phyloP scores from a whole-genome alignment of 2,329 filamentous ascomycete genomes.

The Pleurostoma richardsiae region DNA sequence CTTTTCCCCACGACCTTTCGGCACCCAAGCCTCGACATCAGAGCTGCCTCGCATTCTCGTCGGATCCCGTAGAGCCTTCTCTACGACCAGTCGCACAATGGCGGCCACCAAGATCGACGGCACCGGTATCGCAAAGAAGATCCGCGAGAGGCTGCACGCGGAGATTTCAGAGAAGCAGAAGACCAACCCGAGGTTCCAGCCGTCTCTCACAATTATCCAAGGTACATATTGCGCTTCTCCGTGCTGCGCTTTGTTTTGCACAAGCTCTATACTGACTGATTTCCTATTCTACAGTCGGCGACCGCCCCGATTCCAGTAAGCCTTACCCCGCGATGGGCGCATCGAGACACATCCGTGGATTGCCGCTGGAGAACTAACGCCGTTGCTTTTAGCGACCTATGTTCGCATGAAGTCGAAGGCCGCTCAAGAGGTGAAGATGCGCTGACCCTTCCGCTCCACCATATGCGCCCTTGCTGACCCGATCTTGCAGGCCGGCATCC shows the following conservation, averaged over 20 bases:
- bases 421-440: conserved; percentile 68
- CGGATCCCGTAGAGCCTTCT: conserved; percentile 24
- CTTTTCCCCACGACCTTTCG: too few species aligned
- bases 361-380: conserved; percentile 21
- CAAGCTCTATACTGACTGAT: conserved; percentile 7
- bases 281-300: conserved; percentile 60
- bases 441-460: background rate
- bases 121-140: conserved; percentile 87
- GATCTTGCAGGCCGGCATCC: conserved; percentile 69
- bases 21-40: too few species aligned
- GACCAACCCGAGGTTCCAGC: conserved; percentile 81
- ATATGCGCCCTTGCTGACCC: conserved; percentile 6
- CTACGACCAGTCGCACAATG: conserved; percentile 60
- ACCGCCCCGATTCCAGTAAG: conserved; percentile 87
- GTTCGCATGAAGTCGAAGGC: conserved; percentile 99
- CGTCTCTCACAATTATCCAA: conserved; percentile 91
- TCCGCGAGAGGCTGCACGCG: conserved; percentile 73
- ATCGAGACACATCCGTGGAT: background rate
- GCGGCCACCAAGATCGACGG: conserved; percentile 90
- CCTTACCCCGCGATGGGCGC: conserved; percentile 13
- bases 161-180: conserved; percentile 81
- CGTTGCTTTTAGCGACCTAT: conserved; percentile 68
- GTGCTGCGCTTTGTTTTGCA: conserved; percentile 11
- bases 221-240: conserved; percentile 44
- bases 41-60: too few species aligned